A percentile compares a stretch with the other conserved stretches of the same genome.
Evolutionary conservation across 2,329 filamentous ascomycete species (phyloP).

Genomic region (Stemphylium vesicarium): DNA sequence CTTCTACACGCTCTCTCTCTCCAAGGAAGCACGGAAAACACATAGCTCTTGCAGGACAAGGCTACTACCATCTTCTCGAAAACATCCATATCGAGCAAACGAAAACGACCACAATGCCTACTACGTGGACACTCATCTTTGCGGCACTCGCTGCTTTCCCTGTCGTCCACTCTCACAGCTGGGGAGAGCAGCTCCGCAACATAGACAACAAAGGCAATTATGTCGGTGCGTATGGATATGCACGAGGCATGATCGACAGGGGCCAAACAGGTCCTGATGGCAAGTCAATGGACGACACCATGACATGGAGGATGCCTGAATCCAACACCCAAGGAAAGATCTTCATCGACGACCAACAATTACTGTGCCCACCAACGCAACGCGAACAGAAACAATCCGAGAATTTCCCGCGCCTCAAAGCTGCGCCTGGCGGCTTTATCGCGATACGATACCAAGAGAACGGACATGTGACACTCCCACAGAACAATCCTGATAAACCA

Average conservation of each 20-base stretch:
- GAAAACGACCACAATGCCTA: constrained; percentile 25
- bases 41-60: constrained; percentile 12
- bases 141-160: constrained; percentile 30
- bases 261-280: constrained; percentile 50
- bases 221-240: constrained; percentile 72
- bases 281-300: constrained; percentile 64
- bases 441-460: constrained; percentile 60
- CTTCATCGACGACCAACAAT: constrained; percentile 59
- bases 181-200: constrained; percentile 78
- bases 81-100: constrained; percentile 3
- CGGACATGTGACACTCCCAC: constrained; percentile 55
- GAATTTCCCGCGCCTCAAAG: constrained; percentile 67
- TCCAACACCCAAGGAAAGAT: constrained; percentile 47
- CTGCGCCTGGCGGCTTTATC: constrained; percentile 55
- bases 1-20: not conserved
- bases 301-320: constrained; percentile 61
- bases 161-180: constrained; percentile 65
- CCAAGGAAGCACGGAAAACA: not conserved
- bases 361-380: constrained; percentile 70
- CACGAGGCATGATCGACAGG: constrained; percentile 72
- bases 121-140: constrained; percentile 18
- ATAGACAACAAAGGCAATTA: constrained; percentile 78
- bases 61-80: not conserved
- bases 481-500: constrained; percentile 51
- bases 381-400: constrained; percentile 61